Conservation (phyloP, 2,329 filamentous ascomycete genomes). For the Rugonectria rugulosa region DNA sequence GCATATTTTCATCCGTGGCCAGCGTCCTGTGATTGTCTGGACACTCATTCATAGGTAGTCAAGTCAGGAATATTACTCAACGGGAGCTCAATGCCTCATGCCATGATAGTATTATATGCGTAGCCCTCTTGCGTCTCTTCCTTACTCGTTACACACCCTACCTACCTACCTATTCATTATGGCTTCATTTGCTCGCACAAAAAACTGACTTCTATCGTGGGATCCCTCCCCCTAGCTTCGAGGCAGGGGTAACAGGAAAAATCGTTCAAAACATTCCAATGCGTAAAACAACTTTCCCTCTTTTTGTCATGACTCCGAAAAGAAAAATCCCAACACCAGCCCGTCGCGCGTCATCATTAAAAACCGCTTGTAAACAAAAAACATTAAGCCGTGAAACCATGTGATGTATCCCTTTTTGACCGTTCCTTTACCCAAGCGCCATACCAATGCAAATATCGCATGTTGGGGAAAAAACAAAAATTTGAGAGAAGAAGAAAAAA, state of each 20-base stretch:
- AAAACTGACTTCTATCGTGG: not conserved
- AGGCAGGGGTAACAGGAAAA: too few species aligned
- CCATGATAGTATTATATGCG: too few species aligned
- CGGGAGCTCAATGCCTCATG: too few species aligned
- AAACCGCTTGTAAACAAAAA: conserved; percentile 5
- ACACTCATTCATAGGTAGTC: not conserved
- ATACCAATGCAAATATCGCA: conserved; percentile 11
- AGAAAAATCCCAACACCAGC: not conserved
- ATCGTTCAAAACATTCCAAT: conserved; percentile 19
- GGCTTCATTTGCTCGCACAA: not conserved
- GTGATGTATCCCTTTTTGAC: not conserved
- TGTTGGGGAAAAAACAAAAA: not conserved
- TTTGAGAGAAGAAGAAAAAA: not conserved
- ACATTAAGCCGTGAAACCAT: conserved; percentile 1
- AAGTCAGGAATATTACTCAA: too few species aligned
- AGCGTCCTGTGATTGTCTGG: not conserved
- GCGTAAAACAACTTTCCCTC: not conserved
- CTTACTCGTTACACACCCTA: not conserved
- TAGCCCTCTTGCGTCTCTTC: not conserved
- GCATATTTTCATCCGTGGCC: too few species aligned
- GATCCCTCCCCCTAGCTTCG: not conserved
- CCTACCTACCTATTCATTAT: too few species aligned
- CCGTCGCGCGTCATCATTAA: not conserved
- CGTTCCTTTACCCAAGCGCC: conserved; percentile 10
- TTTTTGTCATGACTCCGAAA: too few species aligned